A percentile compares a stretch with the other conserved stretches of the same genome.
Conservation (phyloP, 768 basidiomycete genomes). For the Rhizopogon vinicolor region DNA sequence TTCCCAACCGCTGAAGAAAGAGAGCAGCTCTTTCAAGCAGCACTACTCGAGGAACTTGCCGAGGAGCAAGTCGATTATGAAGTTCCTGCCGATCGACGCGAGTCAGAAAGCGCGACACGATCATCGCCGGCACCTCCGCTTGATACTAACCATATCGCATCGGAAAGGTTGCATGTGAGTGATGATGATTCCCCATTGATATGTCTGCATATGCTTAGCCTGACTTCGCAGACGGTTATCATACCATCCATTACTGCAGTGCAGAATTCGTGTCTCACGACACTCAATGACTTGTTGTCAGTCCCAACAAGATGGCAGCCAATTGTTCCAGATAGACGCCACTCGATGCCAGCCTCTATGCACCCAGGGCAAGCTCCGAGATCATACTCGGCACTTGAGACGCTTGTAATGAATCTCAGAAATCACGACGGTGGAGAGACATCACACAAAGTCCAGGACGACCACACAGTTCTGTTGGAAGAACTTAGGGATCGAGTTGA, state of each 20-base stretch:
- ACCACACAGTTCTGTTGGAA: slow-evolving; percentile 49
- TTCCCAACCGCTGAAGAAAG: slow-evolving; percentile 6
- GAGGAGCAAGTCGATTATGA: slow-evolving; percentile 17
- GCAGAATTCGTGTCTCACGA: slow-evolving; percentile 70
- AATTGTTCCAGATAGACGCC: not conserved
- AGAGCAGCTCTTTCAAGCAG: slow-evolving; percentile 6
- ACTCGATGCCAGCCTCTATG: slow-evolving; percentile 14
- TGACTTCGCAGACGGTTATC: slow-evolving; percentile 45
- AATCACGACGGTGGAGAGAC: slow-evolving; percentile 35
- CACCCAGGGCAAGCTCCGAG: slow-evolving; percentile 26
- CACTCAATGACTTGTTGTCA: slow-evolving; percentile 65
- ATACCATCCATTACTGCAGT: slow-evolving; percentile 71
- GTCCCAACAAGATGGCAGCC: slow-evolving; percentile 25
- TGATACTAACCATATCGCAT: not conserved
- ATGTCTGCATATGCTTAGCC: not conserved
- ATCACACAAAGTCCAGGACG: slow-evolving; percentile 35
- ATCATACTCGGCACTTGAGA: slow-evolving; percentile 48
- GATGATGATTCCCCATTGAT: not conserved
- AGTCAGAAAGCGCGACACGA: not conserved
- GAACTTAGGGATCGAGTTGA: slow-evolving; percentile 59
- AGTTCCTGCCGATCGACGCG: not conserved
- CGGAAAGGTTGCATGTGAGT: not conserved
- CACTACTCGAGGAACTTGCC: slow-evolving; percentile 18
- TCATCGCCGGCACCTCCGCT: not conserved
- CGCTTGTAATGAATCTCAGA: slow-evolving; percentile 59